Base-by-base conservation (phyloP, 495 filamentous ascomycete genomes). In the Penicillium pancosmium region DNA sequence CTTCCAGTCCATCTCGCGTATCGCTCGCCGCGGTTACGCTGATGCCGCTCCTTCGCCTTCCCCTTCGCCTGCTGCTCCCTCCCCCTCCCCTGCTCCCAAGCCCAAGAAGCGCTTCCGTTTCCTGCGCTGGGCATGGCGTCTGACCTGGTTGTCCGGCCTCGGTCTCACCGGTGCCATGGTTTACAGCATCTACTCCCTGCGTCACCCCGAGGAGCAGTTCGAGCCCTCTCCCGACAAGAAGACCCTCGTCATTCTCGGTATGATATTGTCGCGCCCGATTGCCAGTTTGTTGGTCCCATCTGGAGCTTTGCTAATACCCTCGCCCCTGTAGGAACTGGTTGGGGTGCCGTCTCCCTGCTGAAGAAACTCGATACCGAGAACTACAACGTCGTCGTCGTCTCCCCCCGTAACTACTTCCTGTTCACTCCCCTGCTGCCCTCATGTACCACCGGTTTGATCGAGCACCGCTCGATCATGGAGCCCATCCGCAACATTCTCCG, bases 391-490 rank as follows among this genome's bases (percentile, higher is more conserved):
- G 75, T 97, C 75, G 91, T 98, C 64, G 89, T 84, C 51, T 97
- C 93, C 43, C 94, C 94, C 55, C 91, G 94, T 65, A 98, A 98
- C 78, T 99, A 94, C 84, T 99, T 99, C 87, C 89, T 99, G 57
- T 99, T 98, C 84, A 99, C 95, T 16, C 94, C 94, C 43, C 85
- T 99, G 47, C 84, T 99, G 43, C 94, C 94, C 52, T 96, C 92
- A 71, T 98, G 95, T 77, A 97, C 94, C 23, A 97, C 91, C 52
- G 94, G 95, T 72, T 88, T 90, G 64, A 93, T 99, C 69, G 95
- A 99, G 80, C 95, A 97, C 80, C 91, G 95, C 69, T 96, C 92
- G 61, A 98, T 99, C 74, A 98, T 99, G 93, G 94, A 99, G 81
- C 94, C 94, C 27, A 85, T 99, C 60, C 89, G 94, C 60, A 94